phyloP scores from a whole-genome alignment of 2,329 filamentous ascomycete species.

The Paradendryphiella salina region DNA sequence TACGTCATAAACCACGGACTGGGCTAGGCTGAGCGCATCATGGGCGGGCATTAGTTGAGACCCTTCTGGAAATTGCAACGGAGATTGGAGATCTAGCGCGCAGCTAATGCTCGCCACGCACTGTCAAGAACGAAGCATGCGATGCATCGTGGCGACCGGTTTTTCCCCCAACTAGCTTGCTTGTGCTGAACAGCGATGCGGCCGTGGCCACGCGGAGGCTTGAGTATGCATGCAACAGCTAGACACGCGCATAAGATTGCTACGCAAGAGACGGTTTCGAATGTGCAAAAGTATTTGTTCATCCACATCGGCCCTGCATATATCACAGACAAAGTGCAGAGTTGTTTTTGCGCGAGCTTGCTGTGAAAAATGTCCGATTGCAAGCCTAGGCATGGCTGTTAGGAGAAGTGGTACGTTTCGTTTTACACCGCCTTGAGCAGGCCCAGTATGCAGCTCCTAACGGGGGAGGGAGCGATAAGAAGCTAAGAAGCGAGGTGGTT shows the following conservation, averaged over 20 bases:
- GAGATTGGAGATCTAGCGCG: slow-evolving; percentile 7
- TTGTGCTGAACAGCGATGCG: not conserved
- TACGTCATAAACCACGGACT: slow-evolving; percentile 10
- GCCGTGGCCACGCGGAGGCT: not conserved
- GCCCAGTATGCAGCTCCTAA: not conserved
- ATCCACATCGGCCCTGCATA: too few species aligned
- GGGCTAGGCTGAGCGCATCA: slow-evolving; percentile 2
- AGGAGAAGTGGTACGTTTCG: slow-evolving; percentile 2
- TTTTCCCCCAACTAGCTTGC: not conserved
- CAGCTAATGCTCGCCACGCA: slow-evolving; percentile 5
- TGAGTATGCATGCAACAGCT: not conserved
- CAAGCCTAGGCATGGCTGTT: slow-evolving; percentile 1
- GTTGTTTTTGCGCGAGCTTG: not conserved
- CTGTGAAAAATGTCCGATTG: not conserved
- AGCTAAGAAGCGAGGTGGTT: slow-evolving; percentile 13
- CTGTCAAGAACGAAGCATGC: not conserved
- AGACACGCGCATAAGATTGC: too few species aligned
- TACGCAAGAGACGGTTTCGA: too few species aligned
- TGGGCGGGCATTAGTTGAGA: slow-evolving; percentile 3
- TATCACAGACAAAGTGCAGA: too few species aligned
- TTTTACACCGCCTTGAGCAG: slow-evolving; percentile 7
- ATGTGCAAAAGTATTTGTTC: too few species aligned
- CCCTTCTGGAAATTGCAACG: slow-evolving; percentile 3
- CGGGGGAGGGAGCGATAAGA: slow-evolving; percentile 5
- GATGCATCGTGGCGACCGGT: not conserved